Evolutionary conservation across 371 early-diverging fungal genomes (phyloP), one percentile per base, ranked within the genome.

Genomic region (Rhizomucor pusillus): DNA sequence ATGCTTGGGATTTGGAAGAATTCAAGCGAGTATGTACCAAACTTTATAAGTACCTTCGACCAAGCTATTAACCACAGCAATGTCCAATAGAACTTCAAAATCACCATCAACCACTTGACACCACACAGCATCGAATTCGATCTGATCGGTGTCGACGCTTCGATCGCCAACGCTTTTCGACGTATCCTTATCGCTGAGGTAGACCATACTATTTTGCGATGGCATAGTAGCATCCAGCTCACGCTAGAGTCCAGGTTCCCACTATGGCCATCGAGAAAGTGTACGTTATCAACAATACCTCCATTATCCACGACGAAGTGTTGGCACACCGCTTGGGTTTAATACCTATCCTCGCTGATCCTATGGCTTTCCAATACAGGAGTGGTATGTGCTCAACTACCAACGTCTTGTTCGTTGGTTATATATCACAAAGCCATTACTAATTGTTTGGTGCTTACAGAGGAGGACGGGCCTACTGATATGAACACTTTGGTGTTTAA

Each of bases 261-360:
- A 94, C 97, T 0, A 90, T 98, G 94, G 99, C 99, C 9, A 97
- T 99, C 48, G 99, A 99, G 65, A 85, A 89, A 43, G 97, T 99
- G 12, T 97, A 87, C 67, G 85, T 99, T 50, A 71, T 86, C 78
- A 90, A 97, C 80, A 98, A 99, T 79, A 94, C 92, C 12, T 87
- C 92, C 5, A 84, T 99, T 39, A 87, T 99, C 63, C 91, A 92
- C 54, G 99, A 99, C 68, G 99, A 99, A 74, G 88, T 99, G 3
- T 69, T 99, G 39, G 90, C 98, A n/a, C 97, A 99, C 63, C 88
- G 99, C 56, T 73, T 99, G 34, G 99, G 99, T 25, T 75, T 99
- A 58, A 84, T 99, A 50, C 99, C 99, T 35, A 90, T 99, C 59
- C 71, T 85, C 43, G 93, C 90, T 7, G 90, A 95, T 69, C 94